Percentiles rank a stretch among this genome's conserved stretches.
Conservation (phyloP, 139 green algal species). For the Haematococcus sp. region DNA sequence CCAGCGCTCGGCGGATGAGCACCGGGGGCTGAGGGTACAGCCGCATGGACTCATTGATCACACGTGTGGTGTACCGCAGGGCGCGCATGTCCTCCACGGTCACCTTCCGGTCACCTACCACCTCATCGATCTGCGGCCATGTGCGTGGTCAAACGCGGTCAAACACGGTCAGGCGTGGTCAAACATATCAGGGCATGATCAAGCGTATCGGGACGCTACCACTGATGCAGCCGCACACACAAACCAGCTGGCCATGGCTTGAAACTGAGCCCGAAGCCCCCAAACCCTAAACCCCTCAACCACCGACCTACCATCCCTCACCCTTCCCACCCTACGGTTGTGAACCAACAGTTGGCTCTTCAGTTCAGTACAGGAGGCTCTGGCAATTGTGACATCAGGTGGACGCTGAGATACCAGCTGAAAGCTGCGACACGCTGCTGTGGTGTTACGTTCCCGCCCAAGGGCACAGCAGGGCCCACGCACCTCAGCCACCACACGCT, state of each 20-base stretch:
- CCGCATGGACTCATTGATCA: slow-evolving; percentile 89
- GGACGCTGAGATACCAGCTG: no score
- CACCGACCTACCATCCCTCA: background rate
- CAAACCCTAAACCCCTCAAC: background rate
- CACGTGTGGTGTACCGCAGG: slow-evolving; percentile 71
- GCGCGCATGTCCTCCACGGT: slow-evolving; percentile 64
- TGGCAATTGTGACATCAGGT: background rate
- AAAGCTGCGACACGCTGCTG: no score
- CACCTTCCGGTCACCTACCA: slow-evolving; percentile 68
- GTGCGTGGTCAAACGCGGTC: background rate
- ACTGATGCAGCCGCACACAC: background rate
- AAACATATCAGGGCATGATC: slow-evolving; percentile 5
- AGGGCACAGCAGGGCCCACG: background rate
- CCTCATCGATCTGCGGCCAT: slow-evolving; percentile 49
- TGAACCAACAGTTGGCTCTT: background rate
- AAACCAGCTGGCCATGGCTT: background rate
- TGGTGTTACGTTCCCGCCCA: background rate
- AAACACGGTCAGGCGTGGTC: background rate
- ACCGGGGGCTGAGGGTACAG: slow-evolving; percentile 96
- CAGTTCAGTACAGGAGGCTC: background rate
- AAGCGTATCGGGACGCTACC: background rate
- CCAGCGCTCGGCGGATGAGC: slow-evolving; percentile 79
- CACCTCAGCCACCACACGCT: slow-evolving; percentile 63
- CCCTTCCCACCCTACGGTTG: slow-evolving; percentile 5
- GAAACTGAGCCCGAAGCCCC: background rate